These are phyloP conservation scores for Chaetomium strumarium DNA, from an alignment of 2,329 filamentous ascomycete species.

Conservation along the genomic window DNA sequence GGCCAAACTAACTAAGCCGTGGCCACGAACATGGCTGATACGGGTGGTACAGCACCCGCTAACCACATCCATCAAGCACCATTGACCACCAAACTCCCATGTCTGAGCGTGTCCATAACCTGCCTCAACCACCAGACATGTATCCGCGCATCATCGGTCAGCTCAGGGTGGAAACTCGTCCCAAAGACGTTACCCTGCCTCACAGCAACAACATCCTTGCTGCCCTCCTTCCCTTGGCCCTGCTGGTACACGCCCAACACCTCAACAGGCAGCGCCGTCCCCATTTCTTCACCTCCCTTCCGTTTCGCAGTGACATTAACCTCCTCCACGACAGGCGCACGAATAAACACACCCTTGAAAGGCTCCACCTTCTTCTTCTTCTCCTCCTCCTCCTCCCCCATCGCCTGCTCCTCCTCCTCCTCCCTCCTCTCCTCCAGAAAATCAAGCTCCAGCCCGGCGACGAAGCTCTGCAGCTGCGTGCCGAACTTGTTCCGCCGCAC, in stretches of 20 bases:
- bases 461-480: conserved; percentile 86
- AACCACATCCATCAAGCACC: not conserved
- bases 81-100: conserved; percentile 9
- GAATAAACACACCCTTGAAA: conserved; percentile 86
- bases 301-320: conserved; percentile 47
- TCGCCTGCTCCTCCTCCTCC: conserved; percentile 26
- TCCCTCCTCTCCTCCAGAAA: conserved; percentile 47
- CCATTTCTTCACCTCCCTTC: conserved; percentile 21
- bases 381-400: too few relatives aligned
- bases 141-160: conserved; percentile 82
- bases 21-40: too few relatives aligned
- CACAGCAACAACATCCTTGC: conserved; percentile 78
- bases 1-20: too few relatives aligned
- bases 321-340: conserved; percentile 87
- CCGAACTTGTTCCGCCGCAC: conserved; percentile 96
- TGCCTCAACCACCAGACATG: conserved; percentile 89
- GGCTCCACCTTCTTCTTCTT: too few relatives aligned
- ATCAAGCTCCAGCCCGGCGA: conserved; percentile 64
- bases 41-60: not conserved
- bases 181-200: conserved; percentile 87
- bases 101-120: conserved; percentile 39
- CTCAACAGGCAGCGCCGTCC: conserved; percentile 33
- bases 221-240: conserved; percentile 19
- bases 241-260: conserved; percentile 27
- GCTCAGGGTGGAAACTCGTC: conserved; percentile 91